These are phyloP conservation scores for Oryza australiensis DNA, from an alignment of 176 grass and related monocot genomes.

Conservation along the genomic window DNA sequence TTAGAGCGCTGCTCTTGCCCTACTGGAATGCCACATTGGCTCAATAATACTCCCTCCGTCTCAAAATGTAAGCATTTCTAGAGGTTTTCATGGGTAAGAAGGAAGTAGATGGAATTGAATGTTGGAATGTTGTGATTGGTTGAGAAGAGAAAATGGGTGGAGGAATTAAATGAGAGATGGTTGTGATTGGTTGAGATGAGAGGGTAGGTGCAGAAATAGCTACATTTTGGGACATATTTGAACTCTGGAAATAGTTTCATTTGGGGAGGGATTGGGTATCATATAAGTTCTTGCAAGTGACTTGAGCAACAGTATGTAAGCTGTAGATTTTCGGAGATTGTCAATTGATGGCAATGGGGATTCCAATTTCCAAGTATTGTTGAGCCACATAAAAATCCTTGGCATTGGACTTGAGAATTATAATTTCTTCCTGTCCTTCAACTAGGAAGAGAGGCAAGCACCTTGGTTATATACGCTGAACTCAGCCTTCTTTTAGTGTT, in stretches of 20 bases:
- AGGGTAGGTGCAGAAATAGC: too few species aligned
- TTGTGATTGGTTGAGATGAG: too few species aligned
- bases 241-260: too few species aligned
- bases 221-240: too few species aligned
- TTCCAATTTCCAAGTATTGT: background rate
- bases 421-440: background rate
- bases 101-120: too few species aligned
- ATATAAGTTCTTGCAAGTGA: background rate
- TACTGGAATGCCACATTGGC: background rate
- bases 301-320: too few species aligned
- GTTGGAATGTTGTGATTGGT: too few species aligned
- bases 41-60: background rate
- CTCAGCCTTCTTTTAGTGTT: background rate
- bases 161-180: too few species aligned
- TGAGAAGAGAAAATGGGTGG: too few species aligned
- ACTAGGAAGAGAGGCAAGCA: background rate
- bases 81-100: too few species aligned
- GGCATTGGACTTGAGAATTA: background rate
- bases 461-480: background rate
- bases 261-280: too few species aligned
- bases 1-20: background rate
- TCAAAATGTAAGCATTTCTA: too few species aligned
- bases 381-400: background rate
- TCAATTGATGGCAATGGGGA: background rate
- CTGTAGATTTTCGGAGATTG: background rate